Conservation (phyloP, 140 eudicot species). For the Oenanthe javanica region DNA sequence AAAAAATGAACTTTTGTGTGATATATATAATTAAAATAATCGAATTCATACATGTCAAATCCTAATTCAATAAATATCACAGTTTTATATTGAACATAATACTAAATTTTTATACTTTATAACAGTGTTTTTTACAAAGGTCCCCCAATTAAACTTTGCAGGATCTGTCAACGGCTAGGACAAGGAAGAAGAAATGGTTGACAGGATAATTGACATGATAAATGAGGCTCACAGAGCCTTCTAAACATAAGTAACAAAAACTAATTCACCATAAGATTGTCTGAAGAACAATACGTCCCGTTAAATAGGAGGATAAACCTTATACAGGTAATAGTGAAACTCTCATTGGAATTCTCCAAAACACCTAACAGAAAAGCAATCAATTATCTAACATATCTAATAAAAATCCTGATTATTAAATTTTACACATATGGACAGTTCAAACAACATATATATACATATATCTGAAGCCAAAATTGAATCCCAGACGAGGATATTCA, state of each 20-base stretch:
- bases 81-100: not conserved
- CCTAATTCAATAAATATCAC: not conserved
- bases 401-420: too few species aligned
- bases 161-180: not conserved
- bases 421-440: not conserved
- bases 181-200: not conserved
- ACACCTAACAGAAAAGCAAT: not conserved
- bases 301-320: not conserved
- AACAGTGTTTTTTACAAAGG: not conserved
- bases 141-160: not conserved
- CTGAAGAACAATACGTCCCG: not conserved
- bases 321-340: not conserved
- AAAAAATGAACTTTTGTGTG: too few species aligned
- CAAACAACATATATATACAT: not conserved
- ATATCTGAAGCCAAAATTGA: not conserved
- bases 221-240: not conserved
- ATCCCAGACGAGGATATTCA: too few species aligned
- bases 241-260: not conserved
- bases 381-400: not conserved
- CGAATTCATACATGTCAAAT: not conserved
- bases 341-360: not conserved
- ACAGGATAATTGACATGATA: not conserved
- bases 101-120: not conserved
- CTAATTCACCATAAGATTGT: not conserved
- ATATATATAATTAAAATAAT: too few species aligned